phyloP scores from a whole-genome alignment of 768 basidiomycete genomes.

The Kwoniella dejecticola region DNA sequence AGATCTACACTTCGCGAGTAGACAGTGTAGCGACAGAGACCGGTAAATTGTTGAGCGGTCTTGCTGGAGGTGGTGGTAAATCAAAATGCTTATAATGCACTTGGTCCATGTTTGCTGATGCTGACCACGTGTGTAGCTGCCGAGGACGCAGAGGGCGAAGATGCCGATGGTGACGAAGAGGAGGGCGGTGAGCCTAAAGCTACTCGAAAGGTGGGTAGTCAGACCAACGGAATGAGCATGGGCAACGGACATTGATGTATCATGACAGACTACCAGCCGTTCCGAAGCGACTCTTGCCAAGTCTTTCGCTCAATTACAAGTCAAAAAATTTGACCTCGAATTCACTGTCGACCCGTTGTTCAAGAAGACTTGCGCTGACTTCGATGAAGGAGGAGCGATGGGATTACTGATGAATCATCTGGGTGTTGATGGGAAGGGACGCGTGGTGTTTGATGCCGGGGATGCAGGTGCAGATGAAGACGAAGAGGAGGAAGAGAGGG shows the following conservation, averaged over 20 bases:
- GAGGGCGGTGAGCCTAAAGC: conserved; percentile 62
- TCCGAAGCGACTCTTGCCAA: conserved; percentile 87
- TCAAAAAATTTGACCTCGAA: conserved; percentile 92
- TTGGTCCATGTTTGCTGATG: too few species aligned
- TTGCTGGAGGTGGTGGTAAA: conserved; percentile 60
- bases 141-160: conserved; percentile 65
- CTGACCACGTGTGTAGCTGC: conserved; percentile 54
- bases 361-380: conserved; percentile 95
- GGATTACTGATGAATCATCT: conserved; percentile 97
- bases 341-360: conserved; percentile 96
- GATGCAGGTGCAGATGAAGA: conserved; percentile 70
- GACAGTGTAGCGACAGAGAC: conserved; percentile 97
- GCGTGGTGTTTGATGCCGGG: conserved; percentile 94
- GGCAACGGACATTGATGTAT: not conserved
- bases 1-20: conserved; percentile 98
- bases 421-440: conserved; percentile 75
- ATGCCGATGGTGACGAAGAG: conserved; percentile 67
- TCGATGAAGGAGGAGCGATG: conserved; percentile 96
- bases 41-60: conserved; percentile 87
- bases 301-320: conserved; percentile 72
- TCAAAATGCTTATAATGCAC: not conserved
- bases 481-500: conserved; percentile 67
- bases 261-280: conserved; percentile 61
- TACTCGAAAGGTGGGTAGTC: conserved; percentile 54
- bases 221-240: not conserved